Evolutionary conservation across 352 stramenopile genomes (phyloP), one percentile per base, ranked within the genome.

Genomic region (Pythium apleroticum): DNA sequence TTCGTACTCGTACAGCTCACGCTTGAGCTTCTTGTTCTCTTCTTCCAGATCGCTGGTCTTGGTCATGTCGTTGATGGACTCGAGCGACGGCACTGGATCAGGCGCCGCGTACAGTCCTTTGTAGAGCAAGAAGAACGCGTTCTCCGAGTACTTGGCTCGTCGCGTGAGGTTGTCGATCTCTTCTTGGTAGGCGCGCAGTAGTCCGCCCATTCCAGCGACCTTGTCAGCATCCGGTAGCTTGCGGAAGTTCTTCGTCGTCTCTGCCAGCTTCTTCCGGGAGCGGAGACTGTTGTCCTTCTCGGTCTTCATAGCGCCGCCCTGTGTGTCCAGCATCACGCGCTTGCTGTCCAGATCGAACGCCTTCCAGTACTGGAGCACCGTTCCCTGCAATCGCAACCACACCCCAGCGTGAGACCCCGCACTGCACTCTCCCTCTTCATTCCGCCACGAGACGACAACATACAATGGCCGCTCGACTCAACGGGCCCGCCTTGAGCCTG

Each of bases 1-100:
- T 75, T 98, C 90, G 64, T 97, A 98, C 37, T 98, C 91, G 15
- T 88, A 84, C 5, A 98, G 76, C 60, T 98, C 93, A 25, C 77
- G 72, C 43, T 91, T 83, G 11, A 98, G 73, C 57, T 92, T 87
- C 61, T 90, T 89, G 65, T 98, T 97, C 69, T 98, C 90, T 33
- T 96, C 89, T 57, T 96, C 80, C 50, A 98, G 86, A 15, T 94
- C 79, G 24, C 87, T 88, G n/a, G 90, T 65, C 58, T 82, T 89
- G 19, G 69, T 66, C 52, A 80, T 72, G 48, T 85, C 77, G 28
- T 85, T 67, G 3, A 81, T 77, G 24, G 89, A 70, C 11, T 81
- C 65, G 5, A 98, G 72, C 14, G 89, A 79, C 49, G 75, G 69
- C 5, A 93, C 82, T 4, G 92, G 92, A 71, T 98, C 93, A 0